Base-by-base conservation (phyloP, 371 early-diverging fungal genomes). In the Mucor plumbeus region DNA sequence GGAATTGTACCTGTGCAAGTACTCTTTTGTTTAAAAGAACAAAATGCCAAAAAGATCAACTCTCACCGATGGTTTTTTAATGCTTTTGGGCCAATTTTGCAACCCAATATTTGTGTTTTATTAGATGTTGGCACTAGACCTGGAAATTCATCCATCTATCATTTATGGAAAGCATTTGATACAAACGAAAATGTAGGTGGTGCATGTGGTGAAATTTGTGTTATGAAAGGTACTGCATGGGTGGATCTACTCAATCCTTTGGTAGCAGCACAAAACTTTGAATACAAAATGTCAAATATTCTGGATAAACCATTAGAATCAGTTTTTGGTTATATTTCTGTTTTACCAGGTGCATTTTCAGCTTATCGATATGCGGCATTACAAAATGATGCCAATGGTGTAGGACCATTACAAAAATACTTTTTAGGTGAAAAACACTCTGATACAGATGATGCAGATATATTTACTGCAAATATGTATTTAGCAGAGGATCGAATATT, bases 1-100 rank as follows among this genome's bases (percentile, higher is more conserved):
- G 90, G 87, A 31, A 87, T 91, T 68, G 92, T 94, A 1, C 98
- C 98, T 7, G 87, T 92, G 54, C 98, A 97, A 76, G 89, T 97
- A 35, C 70, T 97, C 31, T 97, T 97, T 72, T 95, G 95, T 70
- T 85, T 97, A 47, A 97, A 97, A 83, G 95, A 95, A 81, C 92
- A 91, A 75, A 94, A 92, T 70, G 87, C 87, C 59, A 94, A 94
- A 69, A 92, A 95, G 84, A 94, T 97, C 83, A 97, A 97, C 77
- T 96, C 96, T 7, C 98, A 97, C 77, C 91, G 96, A 48, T 97
- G 98, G 98, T 96, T 97, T 87, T 96, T 97, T 77, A 94, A 96
- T 77, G 96, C 97, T 4, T 95, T 97, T 77, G 90, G 96, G 21
- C 88, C 89, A 15, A 68, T 96, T 54, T 73, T 97, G 63, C 82